Conservation (phyloP, 148 eudicot genomes). For the Nepenthes mirabilis region DNA sequence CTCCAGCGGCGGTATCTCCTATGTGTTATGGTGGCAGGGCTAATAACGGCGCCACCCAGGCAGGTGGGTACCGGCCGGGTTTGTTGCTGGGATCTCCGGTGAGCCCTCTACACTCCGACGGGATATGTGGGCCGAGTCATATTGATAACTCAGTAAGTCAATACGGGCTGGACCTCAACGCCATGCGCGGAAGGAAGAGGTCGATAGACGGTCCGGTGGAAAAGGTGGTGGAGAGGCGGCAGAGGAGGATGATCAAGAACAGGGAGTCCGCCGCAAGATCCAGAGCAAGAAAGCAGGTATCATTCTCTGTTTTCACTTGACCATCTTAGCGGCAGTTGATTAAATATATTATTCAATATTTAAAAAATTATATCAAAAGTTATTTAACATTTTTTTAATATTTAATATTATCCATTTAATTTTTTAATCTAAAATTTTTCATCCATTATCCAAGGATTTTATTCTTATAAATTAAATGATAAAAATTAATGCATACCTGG, state of each 20-base stretch:
- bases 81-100: constrained; percentile 43
- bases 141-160: constrained; percentile 34
- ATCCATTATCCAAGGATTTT: no score
- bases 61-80: constrained; percentile 32
- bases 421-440: no score
- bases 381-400: not conserved
- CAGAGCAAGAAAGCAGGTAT: constrained; percentile 88
- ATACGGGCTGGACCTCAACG: constrained; percentile 46
- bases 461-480: no score
- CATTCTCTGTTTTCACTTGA: not conserved
- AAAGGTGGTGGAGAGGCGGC: constrained; percentile 86
- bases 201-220: constrained; percentile 65
- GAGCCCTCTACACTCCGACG: constrained; percentile 66
- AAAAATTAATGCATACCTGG: no score
- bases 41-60: constrained; percentile 18
- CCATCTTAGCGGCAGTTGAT: not conserved
- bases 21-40: constrained; percentile 36
- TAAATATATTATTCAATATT: no score
- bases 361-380: not conserved
- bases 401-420: not conserved
- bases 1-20: constrained; percentile 11
- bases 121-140: constrained; percentile 33
- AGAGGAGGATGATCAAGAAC: constrained; percentile 83
- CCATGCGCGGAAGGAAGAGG: constrained; percentile 57
- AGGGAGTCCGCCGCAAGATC: constrained; percentile 93